Percentiles rank a stretch among this genome's conserved stretches.
Conservation (phyloP, 2,329 filamentous ascomycete species). For the Penicillium thymicola region DNA sequence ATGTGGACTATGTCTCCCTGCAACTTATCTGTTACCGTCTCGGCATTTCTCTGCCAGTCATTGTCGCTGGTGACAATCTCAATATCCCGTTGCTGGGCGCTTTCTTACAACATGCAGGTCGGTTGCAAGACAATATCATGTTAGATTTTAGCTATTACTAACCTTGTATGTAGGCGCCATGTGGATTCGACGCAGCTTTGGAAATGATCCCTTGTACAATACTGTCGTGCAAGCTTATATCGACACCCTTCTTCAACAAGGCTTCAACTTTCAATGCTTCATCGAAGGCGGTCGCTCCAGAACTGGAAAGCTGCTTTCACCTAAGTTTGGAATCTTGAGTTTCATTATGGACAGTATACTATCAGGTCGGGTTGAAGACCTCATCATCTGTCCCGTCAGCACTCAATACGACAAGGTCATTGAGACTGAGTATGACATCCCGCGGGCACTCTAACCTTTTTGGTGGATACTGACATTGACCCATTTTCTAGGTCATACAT, state of each 20-base stretch:
- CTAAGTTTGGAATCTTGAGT: constrained; percentile 91
- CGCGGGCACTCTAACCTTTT: background rate
- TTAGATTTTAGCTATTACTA: constrained; percentile 7
- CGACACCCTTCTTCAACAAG: constrained; percentile 83
- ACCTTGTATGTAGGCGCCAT: constrained; percentile 62
- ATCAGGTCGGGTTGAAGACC: constrained; percentile 82
- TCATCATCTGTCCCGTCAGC: constrained; percentile 90
- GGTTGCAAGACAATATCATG: constrained; percentile 13
- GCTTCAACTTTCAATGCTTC: constrained; percentile 95
- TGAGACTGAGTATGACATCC: constrained; percentile 67
- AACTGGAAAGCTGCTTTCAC: constrained; percentile 87
- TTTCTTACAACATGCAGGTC: constrained; percentile 88
- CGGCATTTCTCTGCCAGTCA: constrained; percentile 81
- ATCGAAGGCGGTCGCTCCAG: constrained; percentile 91
- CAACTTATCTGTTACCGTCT: constrained; percentile 95
- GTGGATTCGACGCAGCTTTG: constrained; percentile 92
- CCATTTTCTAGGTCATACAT: constrained; percentile 68
- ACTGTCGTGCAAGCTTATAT: constrained; percentile 96
- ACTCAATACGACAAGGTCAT: constrained; percentile 99
- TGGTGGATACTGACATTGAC: constrained; percentile 10
- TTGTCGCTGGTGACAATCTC: constrained; percentile 92
- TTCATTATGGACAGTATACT: constrained; percentile 89
- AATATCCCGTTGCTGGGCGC: constrained; percentile 88
- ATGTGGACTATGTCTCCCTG: constrained; percentile 93
- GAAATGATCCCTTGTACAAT: constrained; percentile 83